Conservation (phyloP, 495 filamentous ascomycete genomes). For the Daldinia decipiens region DNA sequence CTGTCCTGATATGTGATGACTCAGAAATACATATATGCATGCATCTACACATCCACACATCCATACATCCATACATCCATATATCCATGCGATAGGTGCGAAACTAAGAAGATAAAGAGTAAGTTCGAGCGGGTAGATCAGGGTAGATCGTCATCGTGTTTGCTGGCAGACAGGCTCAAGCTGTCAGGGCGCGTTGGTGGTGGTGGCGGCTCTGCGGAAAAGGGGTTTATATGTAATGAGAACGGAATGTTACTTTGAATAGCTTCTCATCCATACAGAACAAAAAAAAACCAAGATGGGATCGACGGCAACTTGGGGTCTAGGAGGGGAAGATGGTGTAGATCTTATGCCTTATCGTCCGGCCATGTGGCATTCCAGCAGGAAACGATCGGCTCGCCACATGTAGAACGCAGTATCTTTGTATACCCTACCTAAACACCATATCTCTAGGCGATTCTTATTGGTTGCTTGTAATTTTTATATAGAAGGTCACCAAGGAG, state of each 20-base stretch:
- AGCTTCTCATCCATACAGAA: constrained; percentile 12
- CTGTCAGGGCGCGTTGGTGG: neutral
- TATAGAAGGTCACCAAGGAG: constrained; percentile 11
- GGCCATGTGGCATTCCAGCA: constrained; percentile 35
- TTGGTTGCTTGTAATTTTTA: neutral
- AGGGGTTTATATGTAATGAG: constrained; percentile 24
- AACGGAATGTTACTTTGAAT: constrained; percentile 23
- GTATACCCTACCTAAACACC: neutral
- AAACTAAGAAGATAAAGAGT: constrained; percentile 17
- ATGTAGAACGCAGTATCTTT: neutral
- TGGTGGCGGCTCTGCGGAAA: constrained; percentile 41
- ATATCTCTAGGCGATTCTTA: neutral
- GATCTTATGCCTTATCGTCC: constrained; percentile 24
- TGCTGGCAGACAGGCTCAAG: constrained; percentile 13
- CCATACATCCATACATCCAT: neutral
- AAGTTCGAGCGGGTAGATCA: constrained; percentile 34
- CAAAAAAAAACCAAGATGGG: constrained; percentile 6
- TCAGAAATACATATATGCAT: constrained; percentile 24
- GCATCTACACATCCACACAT: neutral
- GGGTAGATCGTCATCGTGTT: constrained; percentile 33
- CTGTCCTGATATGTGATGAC: constrained; percentile 21
- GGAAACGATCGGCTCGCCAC: constrained; percentile 4
- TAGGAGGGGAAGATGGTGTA: constrained; percentile 9
- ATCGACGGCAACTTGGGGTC: constrained; percentile 20
- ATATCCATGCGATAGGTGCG: constrained; percentile 4